Conservation (phyloP, 2,329 filamentous ascomycete species). For the Fusarium floridanum region DNA sequence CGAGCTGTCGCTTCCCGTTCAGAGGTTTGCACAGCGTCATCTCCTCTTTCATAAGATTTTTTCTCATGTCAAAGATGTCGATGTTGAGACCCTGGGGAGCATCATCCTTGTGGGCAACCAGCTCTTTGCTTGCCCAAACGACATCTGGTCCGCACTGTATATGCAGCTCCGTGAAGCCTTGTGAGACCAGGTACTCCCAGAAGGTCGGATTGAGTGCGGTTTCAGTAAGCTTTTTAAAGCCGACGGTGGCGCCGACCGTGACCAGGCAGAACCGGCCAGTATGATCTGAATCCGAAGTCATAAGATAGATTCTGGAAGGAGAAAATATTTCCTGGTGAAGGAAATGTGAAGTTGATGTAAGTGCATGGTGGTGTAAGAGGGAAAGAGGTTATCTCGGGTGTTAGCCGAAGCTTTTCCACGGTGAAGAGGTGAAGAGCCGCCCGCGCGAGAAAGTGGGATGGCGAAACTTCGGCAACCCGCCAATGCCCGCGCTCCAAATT, state of each 20-base stretch:
- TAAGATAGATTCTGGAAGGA: too few species aligned
- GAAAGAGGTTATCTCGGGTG: neutral
- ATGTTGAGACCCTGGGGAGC: constrained; percentile 46
- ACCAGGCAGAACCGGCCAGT: constrained; percentile 75
- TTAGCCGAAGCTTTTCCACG: constrained; percentile 28
- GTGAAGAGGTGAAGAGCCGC: neutral
- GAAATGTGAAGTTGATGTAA: constrained; percentile 8
- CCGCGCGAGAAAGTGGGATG: constrained; percentile 8
- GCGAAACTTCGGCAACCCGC: constrained; percentile 44
- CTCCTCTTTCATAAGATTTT: constrained; percentile 54
- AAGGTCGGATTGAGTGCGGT: constrained; percentile 74
- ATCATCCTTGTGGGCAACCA: constrained; percentile 36
- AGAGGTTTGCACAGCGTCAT: constrained; percentile 68
- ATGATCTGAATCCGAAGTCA: neutral
- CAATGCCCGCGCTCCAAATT: constrained; percentile 43
- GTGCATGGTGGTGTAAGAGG: constrained; percentile 27
- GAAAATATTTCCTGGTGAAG: constrained; percentile 1
- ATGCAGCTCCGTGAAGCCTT: constrained; percentile 77
- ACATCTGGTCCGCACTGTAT: constrained; percentile 85
- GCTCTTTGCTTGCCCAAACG: constrained; percentile 46
- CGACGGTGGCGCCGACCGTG: constrained; percentile 91
- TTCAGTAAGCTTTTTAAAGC: constrained; percentile 79
- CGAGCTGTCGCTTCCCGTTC: constrained; percentile 65
- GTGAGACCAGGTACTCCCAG: constrained; percentile 67
- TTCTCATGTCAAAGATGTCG: constrained; percentile 50